Evolutionary conservation across 1,284 basidiomycete genomes (phyloP).

Genomic region (Tilletia caries): DNA sequence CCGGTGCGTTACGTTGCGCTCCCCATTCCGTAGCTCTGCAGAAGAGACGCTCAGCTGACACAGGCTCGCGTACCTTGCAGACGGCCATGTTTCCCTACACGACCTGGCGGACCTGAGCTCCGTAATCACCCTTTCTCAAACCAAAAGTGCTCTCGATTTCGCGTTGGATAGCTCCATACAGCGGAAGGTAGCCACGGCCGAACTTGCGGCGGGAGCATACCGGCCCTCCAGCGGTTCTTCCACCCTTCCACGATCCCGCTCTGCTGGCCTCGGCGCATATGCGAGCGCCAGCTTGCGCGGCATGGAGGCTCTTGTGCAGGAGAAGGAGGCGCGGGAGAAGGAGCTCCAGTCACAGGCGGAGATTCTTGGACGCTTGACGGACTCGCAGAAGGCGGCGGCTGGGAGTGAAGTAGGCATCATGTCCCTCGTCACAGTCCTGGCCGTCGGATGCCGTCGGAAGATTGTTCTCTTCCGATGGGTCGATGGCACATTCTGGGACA

Average conservation of each 20-base stretch:
- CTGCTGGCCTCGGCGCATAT: constrained; percentile 17
- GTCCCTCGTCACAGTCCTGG: constrained; percentile 66
- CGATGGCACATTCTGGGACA: constrained; percentile 73
- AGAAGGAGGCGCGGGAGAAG: constrained; percentile 15
- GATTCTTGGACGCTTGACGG: constrained; percentile 10
- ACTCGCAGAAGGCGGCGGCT: constrained; percentile 15
- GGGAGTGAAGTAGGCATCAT: constrained; percentile 5
- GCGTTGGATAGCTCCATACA: constrained; percentile 66
- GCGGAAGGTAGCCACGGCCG: constrained; percentile 13
- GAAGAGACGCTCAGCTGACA: not conserved
- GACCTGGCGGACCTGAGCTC: not conserved
- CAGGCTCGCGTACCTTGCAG: not conserved
- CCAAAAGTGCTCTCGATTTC: constrained; percentile 77
- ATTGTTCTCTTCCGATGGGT: constrained; percentile 78
- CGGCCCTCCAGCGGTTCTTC: constrained; percentile 11
- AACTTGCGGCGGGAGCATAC: constrained; percentile 17
- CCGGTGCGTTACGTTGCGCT: constrained; percentile 63
- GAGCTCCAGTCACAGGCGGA: not conserved
- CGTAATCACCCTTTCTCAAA: constrained; percentile 62
- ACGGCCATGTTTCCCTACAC: constrained; percentile 6
- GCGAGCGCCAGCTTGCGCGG: constrained; percentile 30
- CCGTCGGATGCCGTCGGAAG: constrained; percentile 80
- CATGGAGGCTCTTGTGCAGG: constrained; percentile 25
- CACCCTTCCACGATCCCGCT: constrained; percentile 16
- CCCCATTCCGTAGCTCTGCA: not conserved